Conservation (phyloP, 805 yeast genomes). For the Lipomyces orientalis region DNA sequence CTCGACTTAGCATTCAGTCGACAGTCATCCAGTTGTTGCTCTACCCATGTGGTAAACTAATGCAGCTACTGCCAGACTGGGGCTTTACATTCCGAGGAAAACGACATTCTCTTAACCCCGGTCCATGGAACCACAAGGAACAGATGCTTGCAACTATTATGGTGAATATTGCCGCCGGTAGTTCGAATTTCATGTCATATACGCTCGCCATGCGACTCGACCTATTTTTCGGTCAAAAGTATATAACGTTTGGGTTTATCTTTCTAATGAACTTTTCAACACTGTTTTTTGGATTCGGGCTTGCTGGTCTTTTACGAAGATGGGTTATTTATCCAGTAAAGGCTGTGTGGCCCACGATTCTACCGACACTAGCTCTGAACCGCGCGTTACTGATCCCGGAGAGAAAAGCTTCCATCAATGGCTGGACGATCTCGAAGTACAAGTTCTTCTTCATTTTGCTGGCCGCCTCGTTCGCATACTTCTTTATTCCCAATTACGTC, state of each 20-base stretch:
- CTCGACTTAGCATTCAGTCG: constrained; percentile 60
- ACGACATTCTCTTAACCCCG: too few relatives aligned
- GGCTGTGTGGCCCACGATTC: constrained; percentile 68
- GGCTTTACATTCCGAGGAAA: background rate
- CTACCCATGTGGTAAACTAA: constrained; percentile 60
- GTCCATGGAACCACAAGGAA: too few relatives aligned
- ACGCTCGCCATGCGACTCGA: constrained; percentile 12
- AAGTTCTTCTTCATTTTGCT: constrained; percentile 55
- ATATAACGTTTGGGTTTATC: constrained; percentile 50
- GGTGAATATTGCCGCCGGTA: constrained; percentile 38
- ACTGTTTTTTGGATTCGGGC: constrained; percentile 68
- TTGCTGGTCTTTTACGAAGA: constrained; percentile 54
- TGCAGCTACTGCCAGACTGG: constrained; percentile 26
- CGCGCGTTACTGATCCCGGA: constrained; percentile 24
- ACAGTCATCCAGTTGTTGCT: constrained; percentile 69
- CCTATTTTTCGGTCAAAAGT: constrained; percentile 27
- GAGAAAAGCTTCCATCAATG: constrained; percentile 51
- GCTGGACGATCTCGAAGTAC: constrained; percentile 63
- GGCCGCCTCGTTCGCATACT: constrained; percentile 54
- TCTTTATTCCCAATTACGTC: constrained; percentile 66
- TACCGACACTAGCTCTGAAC: constrained; percentile 54
- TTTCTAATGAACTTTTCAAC: constrained; percentile 49
- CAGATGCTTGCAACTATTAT: constrained; percentile 50
- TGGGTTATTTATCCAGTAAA: constrained; percentile 58
- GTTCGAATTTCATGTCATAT: constrained; percentile 17